These are phyloP conservation scores for Geotrichum reessii DNA, from an alignment of 1,139 yeast genomes.

Conservation along the genomic window DNA sequence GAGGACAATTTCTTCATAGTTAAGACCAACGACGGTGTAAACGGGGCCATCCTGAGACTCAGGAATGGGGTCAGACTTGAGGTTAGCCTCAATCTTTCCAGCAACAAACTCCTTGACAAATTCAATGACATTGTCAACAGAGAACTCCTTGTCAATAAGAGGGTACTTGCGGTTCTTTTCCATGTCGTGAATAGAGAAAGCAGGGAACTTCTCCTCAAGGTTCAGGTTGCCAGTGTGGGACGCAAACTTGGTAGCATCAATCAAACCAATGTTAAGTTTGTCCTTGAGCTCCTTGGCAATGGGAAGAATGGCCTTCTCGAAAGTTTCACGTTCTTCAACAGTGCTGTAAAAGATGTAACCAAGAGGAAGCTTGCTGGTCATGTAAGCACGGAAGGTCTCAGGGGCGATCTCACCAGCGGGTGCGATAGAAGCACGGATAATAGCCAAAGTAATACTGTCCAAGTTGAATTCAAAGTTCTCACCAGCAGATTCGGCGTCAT, in stretches of 20 bases:
- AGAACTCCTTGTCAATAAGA: conserved; percentile 43
- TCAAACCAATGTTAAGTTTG: conserved; percentile 76
- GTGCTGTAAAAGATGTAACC: conserved; percentile 80
- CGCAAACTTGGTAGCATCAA: conserved; percentile 77
- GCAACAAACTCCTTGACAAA: conserved; percentile 60
- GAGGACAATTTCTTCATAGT: conserved; percentile 62
- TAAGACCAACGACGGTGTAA: conserved; percentile 75
- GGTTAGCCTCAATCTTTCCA: conserved; percentile 63
- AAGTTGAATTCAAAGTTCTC: conserved; percentile 32
- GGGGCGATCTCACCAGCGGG: conserved; percentile 94
- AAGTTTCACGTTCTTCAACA: conserved; percentile 58
- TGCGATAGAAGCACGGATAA: conserved; percentile 63
- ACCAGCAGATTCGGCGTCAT: conserved; percentile 34
- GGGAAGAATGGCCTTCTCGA: conserved; percentile 48
- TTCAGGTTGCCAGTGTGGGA: conserved; percentile 85
- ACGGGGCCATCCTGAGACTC: conserved; percentile 71
- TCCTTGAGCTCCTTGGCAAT: conserved; percentile 77
- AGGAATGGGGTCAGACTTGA: conserved; percentile 86
- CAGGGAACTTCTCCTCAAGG: conserved; percentile 76
- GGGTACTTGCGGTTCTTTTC: conserved; percentile 69
- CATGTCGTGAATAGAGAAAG: conserved; percentile 80
- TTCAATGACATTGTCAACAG: conserved; percentile 45
- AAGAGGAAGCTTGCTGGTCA: conserved; percentile 67
- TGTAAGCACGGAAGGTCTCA: conserved; percentile 68
- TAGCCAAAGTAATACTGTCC: conserved; percentile 41